Conservation (phyloP, 2,329 filamentous ascomycete species). For the Colletotrichum graminicola region DNA sequence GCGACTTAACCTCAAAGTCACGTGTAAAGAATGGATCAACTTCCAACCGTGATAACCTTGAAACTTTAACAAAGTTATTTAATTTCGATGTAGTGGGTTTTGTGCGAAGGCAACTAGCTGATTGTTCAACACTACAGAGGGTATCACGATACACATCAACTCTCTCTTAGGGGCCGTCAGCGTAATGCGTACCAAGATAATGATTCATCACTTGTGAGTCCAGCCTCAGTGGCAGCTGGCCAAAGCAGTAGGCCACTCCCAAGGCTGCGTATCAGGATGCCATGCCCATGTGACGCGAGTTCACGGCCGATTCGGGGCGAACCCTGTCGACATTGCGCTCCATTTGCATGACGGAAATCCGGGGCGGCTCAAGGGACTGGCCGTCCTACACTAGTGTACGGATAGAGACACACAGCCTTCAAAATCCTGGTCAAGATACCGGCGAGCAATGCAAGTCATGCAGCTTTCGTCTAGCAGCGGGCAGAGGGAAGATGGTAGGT, state of each 20-base stretch:
- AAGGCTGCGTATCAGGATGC: not conserved
- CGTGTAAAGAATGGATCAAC: too few relatives aligned
- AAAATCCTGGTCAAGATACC: slow-evolving; percentile 1
- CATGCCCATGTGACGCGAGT: not conserved
- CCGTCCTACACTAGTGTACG: not conserved
- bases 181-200: not conserved
- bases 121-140: not conserved
- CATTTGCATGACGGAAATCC: not conserved
- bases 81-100: too few relatives aligned
- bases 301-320: not conserved
- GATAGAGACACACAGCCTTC: not conserved
- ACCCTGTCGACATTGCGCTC: not conserved
- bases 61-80: not conserved
- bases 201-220: not conserved
- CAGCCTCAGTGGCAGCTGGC: not conserved
- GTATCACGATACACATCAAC: not conserved
- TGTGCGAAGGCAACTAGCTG: not conserved
- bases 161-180: not conserved
- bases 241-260: not conserved
- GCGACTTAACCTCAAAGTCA: not conserved
- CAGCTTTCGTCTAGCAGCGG: slow-evolving; percentile 36
- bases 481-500: not conserved
- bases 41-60: not conserved
- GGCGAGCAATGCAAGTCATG: slow-evolving; percentile 27
- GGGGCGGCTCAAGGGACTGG: not conserved